Evolutionary conservation across 345 rosid species (phyloP), one percentile per base, ranked within the genome.

Genomic region (Physaria fendleri): DNA sequence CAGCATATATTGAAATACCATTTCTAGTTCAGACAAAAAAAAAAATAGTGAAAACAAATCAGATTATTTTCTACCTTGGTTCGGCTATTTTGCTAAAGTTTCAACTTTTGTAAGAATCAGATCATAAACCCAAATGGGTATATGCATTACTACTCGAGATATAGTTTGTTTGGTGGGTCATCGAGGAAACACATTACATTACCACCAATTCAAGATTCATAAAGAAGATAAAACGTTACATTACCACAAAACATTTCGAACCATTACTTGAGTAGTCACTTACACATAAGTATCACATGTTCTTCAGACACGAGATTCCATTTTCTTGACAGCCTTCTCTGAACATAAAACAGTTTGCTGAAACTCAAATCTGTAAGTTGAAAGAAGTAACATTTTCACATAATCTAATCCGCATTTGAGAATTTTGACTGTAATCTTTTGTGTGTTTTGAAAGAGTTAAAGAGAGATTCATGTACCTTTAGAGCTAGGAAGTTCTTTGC

Each of bases 401-500:
- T 45, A n/a, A 22, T 6, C 22, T 6, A 28, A 24, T n/a, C n/a
- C n/a, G n/a, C n/a, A 34, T 11, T 42, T 0, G 7, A 42, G 27
- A 20, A 35, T 37, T 37, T 2, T 2, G 41, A 8, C 12, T 13
- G 2, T 15, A 32, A 32, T 9, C 3, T 32, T 32, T 1, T 7
- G 11, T 9, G 12, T 29, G 11, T 37, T 37, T n/a, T 5, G 41
- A n/a, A 5, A 35, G 17, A 35, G 0, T 0, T 5, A 10, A 30
- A 14, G 41, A 37, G 41, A 37, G 41, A 1, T 32, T 35, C 21
- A 25, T 13, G 14, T 66, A 91, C 98, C 98, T 78, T 88, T 92
- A 32, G 96, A 57, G 51, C 81, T 37, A 50, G 98, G 98, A 62
- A 85, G 82, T n/a, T 92, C 97, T 76, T 79, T 85, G 58, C 89